These are phyloP conservation scores for Trichoderma pleuroti DNA, from an alignment of 2,329 filamentous ascomycete species.

Conservation along the genomic window DNA sequence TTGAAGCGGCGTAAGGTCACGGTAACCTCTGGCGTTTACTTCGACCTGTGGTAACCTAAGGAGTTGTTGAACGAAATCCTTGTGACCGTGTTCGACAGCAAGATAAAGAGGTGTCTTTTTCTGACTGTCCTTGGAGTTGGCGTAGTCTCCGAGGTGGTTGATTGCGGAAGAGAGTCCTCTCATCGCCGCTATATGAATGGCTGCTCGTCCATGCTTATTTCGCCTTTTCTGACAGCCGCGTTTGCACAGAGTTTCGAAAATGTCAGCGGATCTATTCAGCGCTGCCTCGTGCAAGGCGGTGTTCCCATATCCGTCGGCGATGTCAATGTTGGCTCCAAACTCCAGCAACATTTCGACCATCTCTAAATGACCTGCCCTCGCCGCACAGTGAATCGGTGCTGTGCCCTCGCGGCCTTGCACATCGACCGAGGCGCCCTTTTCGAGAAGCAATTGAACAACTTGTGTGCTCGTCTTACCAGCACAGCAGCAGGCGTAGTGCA, in stretches of 20 bases:
- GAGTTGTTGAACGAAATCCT: neutral
- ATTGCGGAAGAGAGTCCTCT: neutral
- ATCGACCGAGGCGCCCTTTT: neutral
- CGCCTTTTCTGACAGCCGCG: neutral
- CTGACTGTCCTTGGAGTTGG: neutral
- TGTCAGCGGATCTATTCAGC: neutral
- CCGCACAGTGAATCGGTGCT: conserved; percentile 3
- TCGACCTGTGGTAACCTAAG: neutral
- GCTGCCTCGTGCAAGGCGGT: neutral
- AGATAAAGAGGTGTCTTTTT: neutral
- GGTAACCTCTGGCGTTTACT: too few species aligned
- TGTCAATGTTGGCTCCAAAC: neutral
- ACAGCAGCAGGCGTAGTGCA: neutral
- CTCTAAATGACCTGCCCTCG: neutral
- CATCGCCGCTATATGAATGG: neutral
- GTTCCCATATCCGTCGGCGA: neutral
- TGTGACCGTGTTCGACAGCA: neutral
- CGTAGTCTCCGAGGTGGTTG: neutral
- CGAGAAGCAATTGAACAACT: neutral
- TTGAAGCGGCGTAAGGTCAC: neutral
- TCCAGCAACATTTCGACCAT: neutral
- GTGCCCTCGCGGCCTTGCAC: neutral
- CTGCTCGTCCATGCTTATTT: neutral
- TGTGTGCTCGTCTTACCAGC: neutral
- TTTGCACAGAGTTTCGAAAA: neutral